These are phyloP conservation scores for Zea luxurians DNA, from an alignment of 176 grass and related monocot genomes.

Conservation along the genomic window DNA sequence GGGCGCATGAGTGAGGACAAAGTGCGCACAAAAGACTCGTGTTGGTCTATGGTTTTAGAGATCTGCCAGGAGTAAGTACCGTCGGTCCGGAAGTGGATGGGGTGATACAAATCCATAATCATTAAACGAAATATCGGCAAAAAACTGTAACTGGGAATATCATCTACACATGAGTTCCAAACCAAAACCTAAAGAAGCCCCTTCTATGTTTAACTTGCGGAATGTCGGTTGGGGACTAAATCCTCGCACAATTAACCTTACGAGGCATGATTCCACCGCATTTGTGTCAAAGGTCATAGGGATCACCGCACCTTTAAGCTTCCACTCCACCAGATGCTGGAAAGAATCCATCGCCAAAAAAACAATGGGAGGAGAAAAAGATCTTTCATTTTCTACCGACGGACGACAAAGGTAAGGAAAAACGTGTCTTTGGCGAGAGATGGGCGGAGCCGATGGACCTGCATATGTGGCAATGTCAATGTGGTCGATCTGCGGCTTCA, in stretches of 20 bases:
- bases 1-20: too few species aligned
- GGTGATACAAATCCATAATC: too few species aligned
- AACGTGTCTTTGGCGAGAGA: neutral
- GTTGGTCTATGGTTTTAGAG: too few species aligned
- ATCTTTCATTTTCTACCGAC: neutral
- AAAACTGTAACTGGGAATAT: neutral
- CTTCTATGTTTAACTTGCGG: neutral
- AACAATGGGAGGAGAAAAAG: neutral
- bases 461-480: slow-evolving; percentile 71
- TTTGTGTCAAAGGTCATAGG: neutral
- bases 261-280: neutral
- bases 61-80: too few species aligned
- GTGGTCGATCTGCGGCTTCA: slow-evolving; percentile 75
- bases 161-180: neutral
- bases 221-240: neutral
- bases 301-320: neutral
- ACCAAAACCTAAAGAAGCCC: neutral
- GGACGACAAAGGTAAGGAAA: neutral
- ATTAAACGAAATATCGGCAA: neutral
- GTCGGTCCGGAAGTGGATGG: too few species aligned
- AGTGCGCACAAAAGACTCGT: too few species aligned
- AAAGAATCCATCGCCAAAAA: neutral
- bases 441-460: slow-evolving; percentile 22
- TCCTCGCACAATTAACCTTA: neutral
- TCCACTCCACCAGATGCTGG: neutral